Conservation (phyloP, 306 rosid species). For the Nissolia schottii region DNA sequence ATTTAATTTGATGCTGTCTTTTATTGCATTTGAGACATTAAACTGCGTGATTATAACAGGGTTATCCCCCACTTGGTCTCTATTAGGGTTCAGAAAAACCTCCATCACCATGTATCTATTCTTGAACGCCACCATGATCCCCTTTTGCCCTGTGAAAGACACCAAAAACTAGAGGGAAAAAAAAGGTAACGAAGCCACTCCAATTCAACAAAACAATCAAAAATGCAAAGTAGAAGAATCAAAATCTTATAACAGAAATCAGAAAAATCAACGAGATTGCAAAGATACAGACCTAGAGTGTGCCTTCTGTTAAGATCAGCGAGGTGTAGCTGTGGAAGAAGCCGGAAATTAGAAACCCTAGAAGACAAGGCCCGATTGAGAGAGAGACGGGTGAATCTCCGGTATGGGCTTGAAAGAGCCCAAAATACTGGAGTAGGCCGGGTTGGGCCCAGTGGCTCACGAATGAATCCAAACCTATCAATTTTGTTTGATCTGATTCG, state of each 20-base stretch:
- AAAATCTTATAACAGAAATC: neutral
- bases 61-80: conserved; percentile 39
- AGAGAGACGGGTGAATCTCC: neutral
- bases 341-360: neutral
- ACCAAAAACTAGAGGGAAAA: no score
- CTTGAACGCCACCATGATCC: conserved; percentile 74
- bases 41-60: conserved; percentile 60
- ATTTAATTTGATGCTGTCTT: conserved; percentile 65
- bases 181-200: neutral
- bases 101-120: conserved; percentile 79
- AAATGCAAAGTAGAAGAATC: neutral
- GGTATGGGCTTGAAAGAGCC: neutral
- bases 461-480: no score
- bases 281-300: no score
- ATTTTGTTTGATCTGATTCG: no score
- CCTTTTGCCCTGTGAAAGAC: conserved; percentile 9
- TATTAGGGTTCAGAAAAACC: conserved; percentile 72
- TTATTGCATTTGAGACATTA: conserved; percentile 63
- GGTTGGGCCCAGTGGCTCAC: neutral
- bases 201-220: no score
- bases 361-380: neutral
- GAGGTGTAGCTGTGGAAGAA: neutral
- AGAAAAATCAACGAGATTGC: neutral
- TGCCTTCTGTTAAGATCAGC: neutral
- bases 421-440: neutral